Evolutionary conservation across 2,329 filamentous ascomycete species (phyloP).

Genomic region (Fusarium compactum): DNA sequence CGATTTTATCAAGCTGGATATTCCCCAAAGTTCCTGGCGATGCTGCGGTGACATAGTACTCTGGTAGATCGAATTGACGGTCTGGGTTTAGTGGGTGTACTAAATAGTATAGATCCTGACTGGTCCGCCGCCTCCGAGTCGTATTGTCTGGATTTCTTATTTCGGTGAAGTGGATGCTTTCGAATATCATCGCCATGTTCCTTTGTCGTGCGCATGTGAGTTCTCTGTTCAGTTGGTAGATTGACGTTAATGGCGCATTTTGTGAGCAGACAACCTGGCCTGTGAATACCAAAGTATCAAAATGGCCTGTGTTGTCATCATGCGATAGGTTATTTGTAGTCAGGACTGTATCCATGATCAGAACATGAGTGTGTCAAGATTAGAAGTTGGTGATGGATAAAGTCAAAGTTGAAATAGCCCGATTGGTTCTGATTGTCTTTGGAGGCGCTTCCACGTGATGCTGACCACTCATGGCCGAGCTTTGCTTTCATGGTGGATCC

Average conservation of each 20-base stretch:
- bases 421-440: not conserved
- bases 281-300: slow-evolving; percentile 11
- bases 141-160: not conserved
- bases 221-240: slow-evolving; percentile 30
- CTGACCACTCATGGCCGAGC: not conserved
- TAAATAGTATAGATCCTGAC: slow-evolving; percentile 26
- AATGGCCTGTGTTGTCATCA: fast-evolving
- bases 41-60: slow-evolving; percentile 32
- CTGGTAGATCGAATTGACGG: not conserved
- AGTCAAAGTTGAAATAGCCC: slow-evolving; percentile 1
- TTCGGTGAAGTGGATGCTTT: slow-evolving; percentile 13
- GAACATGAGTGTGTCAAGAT: not conserved
- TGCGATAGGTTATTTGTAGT: not conserved
- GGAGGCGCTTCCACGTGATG: slow-evolving; percentile 5
- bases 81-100: slow-evolving; percentile 2
- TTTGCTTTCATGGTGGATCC: not conserved
- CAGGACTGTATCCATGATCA: not conserved
- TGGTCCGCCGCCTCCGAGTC: not conserved
- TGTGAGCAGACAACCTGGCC: slow-evolving; percentile 18
- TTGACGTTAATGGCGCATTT: not conserved
- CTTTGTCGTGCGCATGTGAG: slow-evolving; percentile 12
- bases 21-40: slow-evolving; percentile 21
- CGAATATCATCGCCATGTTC: slow-evolving; percentile 21
- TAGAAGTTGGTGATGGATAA: not conserved
- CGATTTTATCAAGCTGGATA: not conserved